phyloP scores from a whole-genome alignment of 2,329 filamentous ascomycete species.

The Alternaria novae-zelandiae region DNA sequence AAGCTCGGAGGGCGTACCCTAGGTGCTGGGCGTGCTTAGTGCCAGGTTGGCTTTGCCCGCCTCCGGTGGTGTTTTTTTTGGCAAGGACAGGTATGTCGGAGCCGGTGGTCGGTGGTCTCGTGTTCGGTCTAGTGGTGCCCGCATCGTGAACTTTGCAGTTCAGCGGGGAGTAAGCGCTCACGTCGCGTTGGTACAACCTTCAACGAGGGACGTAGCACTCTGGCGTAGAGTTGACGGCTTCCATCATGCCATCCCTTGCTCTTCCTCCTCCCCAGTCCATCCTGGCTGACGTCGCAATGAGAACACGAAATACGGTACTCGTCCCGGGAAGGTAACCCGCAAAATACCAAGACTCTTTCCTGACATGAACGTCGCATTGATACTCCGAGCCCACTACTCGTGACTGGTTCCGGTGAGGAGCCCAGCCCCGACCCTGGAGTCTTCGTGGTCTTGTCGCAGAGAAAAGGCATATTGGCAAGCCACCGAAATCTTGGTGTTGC shows the following conservation, averaged over 20 bases:
- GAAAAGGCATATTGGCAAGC: slow-evolving; percentile 31
- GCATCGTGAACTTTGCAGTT: neutral
- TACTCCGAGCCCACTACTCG: slow-evolving; percentile 8
- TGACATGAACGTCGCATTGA: neutral
- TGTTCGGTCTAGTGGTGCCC: slow-evolving; percentile 4
- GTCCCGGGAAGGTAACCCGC: slow-evolving; percentile 10
- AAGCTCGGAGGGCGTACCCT: slow-evolving; percentile 10
- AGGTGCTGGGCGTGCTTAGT: slow-evolving; percentile 23
- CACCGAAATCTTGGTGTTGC: slow-evolving; percentile 27
- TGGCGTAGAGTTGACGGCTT: neutral
- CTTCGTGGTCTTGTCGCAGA: slow-evolving; percentile 25
- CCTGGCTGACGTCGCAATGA: slow-evolving; percentile 2
- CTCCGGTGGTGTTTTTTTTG: slow-evolving; percentile 1
- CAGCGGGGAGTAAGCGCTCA: neutral
- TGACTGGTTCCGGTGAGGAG: slow-evolving; percentile 16
- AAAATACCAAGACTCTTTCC: slow-evolving; percentile 17
- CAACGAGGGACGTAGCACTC: neutral
- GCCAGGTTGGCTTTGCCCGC: neutral
- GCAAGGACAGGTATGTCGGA: neutral
- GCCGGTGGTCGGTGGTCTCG: slow-evolving; percentile 5
- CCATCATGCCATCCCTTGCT: neutral
- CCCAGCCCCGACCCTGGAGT: slow-evolving; percentile 13
- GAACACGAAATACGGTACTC: neutral
- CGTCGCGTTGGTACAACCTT: neutral
- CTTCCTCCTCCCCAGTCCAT: neutral